phyloP scores from a whole-genome alignment of 352 stramenopile species.

The Globisporangium cylindrosporum region DNA sequence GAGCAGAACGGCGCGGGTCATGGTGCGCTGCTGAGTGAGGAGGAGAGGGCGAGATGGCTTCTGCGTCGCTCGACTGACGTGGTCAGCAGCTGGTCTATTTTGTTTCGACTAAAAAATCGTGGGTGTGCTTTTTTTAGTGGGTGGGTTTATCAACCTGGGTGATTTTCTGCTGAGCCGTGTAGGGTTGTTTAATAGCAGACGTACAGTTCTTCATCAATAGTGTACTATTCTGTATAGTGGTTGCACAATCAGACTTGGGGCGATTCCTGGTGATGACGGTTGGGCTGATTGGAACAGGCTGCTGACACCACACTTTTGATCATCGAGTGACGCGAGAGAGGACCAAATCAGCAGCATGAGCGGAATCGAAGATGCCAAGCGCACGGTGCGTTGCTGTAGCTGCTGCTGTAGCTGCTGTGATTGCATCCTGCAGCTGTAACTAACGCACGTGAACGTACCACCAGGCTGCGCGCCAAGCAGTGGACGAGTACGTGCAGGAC shows the following conservation, averaged over 20 bases:
- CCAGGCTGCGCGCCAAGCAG: slow-evolving; percentile 76
- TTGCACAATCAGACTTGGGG: neutral
- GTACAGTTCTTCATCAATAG: neutral
- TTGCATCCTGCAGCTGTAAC: neutral
- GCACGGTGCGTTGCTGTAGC: slow-evolving; percentile 35
- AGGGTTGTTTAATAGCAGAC: neutral
- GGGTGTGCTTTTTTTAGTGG: neutral
- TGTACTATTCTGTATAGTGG: neutral
- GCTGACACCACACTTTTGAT: neutral
- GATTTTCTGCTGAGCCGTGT: neutral
- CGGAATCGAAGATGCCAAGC: slow-evolving; percentile 72
- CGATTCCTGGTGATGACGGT: neutral
- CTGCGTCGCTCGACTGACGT: slow-evolving; percentile 1
- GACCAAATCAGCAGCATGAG: slow-evolving; percentile 21
- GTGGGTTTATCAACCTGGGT: neutral
- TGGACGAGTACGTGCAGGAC: slow-evolving; percentile 92
- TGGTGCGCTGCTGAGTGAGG: neutral
- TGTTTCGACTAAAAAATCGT: neutral
- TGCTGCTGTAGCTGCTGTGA: neutral
- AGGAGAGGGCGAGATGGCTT: neutral
- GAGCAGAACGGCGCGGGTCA: neutral
- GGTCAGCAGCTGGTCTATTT: slow-evolving; percentile 2
- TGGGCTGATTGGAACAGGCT: neutral
- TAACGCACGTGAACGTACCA: slow-evolving; percentile 14
- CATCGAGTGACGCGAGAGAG: neutral